phyloP scores from a whole-genome alignment of 1,139 yeast genomes.

The Lodderomyces jiufengensis region DNA sequence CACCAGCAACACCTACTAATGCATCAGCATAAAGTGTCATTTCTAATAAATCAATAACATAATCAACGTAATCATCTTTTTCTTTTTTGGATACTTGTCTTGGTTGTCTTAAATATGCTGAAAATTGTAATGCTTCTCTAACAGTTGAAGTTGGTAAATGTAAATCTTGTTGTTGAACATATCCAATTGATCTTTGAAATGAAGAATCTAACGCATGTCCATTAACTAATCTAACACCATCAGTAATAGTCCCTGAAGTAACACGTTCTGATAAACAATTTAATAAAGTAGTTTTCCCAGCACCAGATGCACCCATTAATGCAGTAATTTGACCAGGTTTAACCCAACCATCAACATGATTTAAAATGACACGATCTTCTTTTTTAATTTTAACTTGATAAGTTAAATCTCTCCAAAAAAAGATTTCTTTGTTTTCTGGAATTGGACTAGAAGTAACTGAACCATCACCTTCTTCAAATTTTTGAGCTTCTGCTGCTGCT shows the following conservation, averaged over 20 bases:
- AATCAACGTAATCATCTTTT: conserved; percentile 34
- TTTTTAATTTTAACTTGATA: conserved; percentile 66
- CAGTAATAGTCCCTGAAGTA: conserved; percentile 31
- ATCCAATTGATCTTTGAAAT: conserved; percentile 40
- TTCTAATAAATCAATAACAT: conserved; percentile 32
- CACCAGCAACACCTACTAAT: conserved; percentile 40
- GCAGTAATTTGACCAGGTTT: conserved; percentile 32
- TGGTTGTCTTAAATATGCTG: conserved; percentile 38
- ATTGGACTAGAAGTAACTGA: not conserved
- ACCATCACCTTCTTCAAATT: not conserved
- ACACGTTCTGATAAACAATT: conserved; percentile 33
- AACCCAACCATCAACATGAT: conserved; percentile 66
- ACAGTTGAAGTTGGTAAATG: conserved; percentile 36
- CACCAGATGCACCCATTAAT: conserved; percentile 35
- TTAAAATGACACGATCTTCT: conserved; percentile 60
- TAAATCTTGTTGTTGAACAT: conserved; percentile 39
- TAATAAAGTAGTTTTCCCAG: conserved; percentile 34
- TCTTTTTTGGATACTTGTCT: conserved; percentile 24
- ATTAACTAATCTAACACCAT: conserved; percentile 23
- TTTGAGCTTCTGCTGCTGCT: conserved; percentile 5
- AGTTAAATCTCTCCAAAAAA: conserved; percentile 71
- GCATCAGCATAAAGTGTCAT: conserved; percentile 37
- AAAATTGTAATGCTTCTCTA: conserved; percentile 33
- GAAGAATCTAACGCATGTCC: conserved; percentile 26
- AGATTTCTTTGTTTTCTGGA: conserved; percentile 38